These are phyloP conservation scores for Myxozyma mucilagina DNA, from an alignment of 805 yeast genomes.

Conservation along the genomic window DNA sequence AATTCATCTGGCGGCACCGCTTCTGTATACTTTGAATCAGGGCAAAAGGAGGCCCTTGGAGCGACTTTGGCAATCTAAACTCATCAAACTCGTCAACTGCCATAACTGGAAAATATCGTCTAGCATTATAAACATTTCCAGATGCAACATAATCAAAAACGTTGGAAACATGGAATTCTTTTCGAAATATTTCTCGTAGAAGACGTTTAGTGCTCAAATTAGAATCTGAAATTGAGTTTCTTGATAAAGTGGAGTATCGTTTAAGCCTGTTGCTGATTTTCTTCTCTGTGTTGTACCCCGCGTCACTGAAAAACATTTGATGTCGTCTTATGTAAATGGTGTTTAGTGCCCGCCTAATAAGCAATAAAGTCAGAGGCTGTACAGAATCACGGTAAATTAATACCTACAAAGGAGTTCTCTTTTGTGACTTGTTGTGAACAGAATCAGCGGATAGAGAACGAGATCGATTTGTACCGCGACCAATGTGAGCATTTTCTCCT, in stretches of 20 bases:
- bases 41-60: conserved; percentile 20
- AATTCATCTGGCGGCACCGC: conserved; percentile 3
- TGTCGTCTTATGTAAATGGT: conserved; percentile 2
- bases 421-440: not conserved
- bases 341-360: conserved; percentile 2
- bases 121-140: not conserved
- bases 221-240: not conserved
- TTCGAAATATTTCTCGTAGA: conserved; percentile 19
- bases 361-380: not conserved
- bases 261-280: not conserved
- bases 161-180: conserved; percentile 9
- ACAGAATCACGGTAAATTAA: not conserved
- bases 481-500: not conserved
- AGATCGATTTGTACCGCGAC: not conserved
- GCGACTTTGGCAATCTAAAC: conserved; percentile 5
- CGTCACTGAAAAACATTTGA: conserved; percentile 9
- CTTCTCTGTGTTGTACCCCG: not conserved
- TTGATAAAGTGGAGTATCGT: not conserved
- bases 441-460: not conserved
- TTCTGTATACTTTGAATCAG: conserved; percentile 10
- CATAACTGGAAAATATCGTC: not conserved
- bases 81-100: not conserved
- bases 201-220: conserved; percentile 12
- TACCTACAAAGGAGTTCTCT: conserved; percentile 4
- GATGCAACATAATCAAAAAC: conserved; percentile 8